Base-by-base conservation (phyloP, 1,139 yeast species). In the Suzukiozyma palmioleophila region DNA sequence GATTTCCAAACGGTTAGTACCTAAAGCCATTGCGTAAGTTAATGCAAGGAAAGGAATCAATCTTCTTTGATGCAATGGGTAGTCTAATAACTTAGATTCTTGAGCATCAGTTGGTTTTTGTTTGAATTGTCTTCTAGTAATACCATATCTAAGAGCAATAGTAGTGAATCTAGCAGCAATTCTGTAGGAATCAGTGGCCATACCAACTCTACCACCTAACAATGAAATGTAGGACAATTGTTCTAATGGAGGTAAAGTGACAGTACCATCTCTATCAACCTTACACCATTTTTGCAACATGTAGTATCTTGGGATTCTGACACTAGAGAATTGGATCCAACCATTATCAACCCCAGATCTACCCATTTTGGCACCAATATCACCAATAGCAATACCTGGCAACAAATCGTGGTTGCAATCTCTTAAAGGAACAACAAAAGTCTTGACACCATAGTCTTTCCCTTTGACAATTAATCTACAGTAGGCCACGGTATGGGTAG, bases 351-450 rank as follows among this genome's bases (percentile, higher is more conserved):
- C 69, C 44, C 75, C 76, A 41, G 69, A 72, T 55, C 75, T 59
- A 44, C 76, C 76, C 76, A 70, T 70, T 57, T 70, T 70, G 43
- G 73, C 63, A 44, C 76, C 76, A 52, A 70, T 69, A 47, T 70
- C 76, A 44, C 76, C 76, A 39, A 68, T 59, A 39, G 66, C 50
- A 38, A 70, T 54, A 48, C 76, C 76, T 33, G 75, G 74, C 60
- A 59, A 55, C 46, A 69, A 53, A 45, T 67, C 63, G 51, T 69
- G 75, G 54, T 66, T 61, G 14, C 69, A 47, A 50, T 70, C 76
- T 54, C 76, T 60, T 50, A 70, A 66, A 24, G 75, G 75, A 32
- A 70, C 76, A 28, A 70, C 61, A 43, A 70, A 70, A n/a, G 74
- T 68, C 57, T 70, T 70, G 45, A 70, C 74, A 47, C 75, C 76